Base-by-base conservation (phyloP, 2,329 filamentous ascomycete genomes). In the Phialophora verrucosa region DNA sequence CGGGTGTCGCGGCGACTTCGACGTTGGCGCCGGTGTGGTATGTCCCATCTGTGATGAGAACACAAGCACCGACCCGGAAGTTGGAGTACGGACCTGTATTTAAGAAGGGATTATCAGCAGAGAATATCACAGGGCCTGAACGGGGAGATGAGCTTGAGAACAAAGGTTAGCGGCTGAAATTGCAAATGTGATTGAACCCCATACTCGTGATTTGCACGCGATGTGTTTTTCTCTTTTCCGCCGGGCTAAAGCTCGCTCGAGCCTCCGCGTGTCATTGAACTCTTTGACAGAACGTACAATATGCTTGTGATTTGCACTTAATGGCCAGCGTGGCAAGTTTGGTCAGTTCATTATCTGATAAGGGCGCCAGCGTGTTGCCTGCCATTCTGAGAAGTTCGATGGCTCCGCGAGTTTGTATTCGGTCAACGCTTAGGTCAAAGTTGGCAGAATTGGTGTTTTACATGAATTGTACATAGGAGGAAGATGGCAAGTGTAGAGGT, bases 1-100 rank as follows among this genome's bases (percentile, higher is more conserved):
- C 93, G 0, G 95, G 94, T 76, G 96, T 98, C 31, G 90, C 83
- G 1, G 92, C 93, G 76, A 98, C 97, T 81, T 99, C 95, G 68
- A 98, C 88, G 76, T 97, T 97, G 69, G 91, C 93, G 62, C 95
- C 95, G 54, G 85, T 82, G 64, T 93, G 83, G 72, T 84, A 87
- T 64, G 80, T 77, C 2, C 84, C 85, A 32, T 83, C 79, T 11
- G 78, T 69, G 6, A 87, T 84, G 68, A 98, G 87, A 67, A 98
- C 80, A 38, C 91, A 89, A 58, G 91, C 90, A 69, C 95, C 95
- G 69, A 99, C 95, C 70, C 89, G 91, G 84, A 98, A 99, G 67
- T 90, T 86, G 74, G 92, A 96, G 83, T 97, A 97, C 3, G 91
- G 93, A 76, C 87, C 87, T 89, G 47, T 31, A 20, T 55, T 31